Conservation (phyloP, 345 rosid genomes). For the Boechera retrofracta region DNA sequence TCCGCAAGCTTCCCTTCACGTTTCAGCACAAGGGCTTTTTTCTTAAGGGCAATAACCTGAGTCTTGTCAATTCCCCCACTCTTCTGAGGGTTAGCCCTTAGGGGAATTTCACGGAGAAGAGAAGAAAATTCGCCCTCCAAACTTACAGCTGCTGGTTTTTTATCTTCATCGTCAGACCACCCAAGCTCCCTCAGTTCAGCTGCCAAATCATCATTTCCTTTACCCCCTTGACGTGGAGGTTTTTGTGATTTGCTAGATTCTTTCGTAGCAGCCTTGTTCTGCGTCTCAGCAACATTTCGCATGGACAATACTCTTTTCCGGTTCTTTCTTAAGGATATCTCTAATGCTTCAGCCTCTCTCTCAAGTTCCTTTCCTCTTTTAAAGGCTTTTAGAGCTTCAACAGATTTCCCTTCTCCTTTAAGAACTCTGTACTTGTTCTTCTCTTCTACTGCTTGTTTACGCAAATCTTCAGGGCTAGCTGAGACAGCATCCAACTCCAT, state of each 20-base stretch:
- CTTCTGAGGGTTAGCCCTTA: conserved; percentile 45
- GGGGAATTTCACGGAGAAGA: conserved; percentile 66
- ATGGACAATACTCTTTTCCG: conserved; percentile 55
- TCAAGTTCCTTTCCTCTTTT: conserved; percentile 96
- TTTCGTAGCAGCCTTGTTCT: conserved; percentile 49
- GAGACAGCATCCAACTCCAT: conserved; percentile 43
- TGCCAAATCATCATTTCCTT: conserved; percentile 62
- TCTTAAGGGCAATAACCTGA: conserved; percentile 71
- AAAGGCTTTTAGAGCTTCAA: conserved; percentile 84
- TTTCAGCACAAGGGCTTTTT: conserved; percentile 78
- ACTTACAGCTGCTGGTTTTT: conserved; percentile 56
- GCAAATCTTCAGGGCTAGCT: conserved; percentile 68
- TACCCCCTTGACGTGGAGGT: conserved; percentile 47
- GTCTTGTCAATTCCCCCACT: conserved; percentile 59
- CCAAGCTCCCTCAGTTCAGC: conserved; percentile 82
- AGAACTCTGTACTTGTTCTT: conserved; percentile 71
- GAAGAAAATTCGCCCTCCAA: conserved; percentile 88
- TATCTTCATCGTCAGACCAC: conserved; percentile 78
- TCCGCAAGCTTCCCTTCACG: conserved; percentile 93
- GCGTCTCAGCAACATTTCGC: conserved; percentile 45
- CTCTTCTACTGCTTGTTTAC: conserved; percentile 75
- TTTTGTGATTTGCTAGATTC: conserved; percentile 57
- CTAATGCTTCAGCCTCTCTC: conserved; percentile 84
- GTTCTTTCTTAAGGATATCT: conserved; percentile 60
- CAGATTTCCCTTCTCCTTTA: conserved; percentile 81